Evolutionary conservation across 106 monocot species (phyloP), one percentile per base, ranked within the genome.

Genomic region (Ottelia alismoides): DNA sequence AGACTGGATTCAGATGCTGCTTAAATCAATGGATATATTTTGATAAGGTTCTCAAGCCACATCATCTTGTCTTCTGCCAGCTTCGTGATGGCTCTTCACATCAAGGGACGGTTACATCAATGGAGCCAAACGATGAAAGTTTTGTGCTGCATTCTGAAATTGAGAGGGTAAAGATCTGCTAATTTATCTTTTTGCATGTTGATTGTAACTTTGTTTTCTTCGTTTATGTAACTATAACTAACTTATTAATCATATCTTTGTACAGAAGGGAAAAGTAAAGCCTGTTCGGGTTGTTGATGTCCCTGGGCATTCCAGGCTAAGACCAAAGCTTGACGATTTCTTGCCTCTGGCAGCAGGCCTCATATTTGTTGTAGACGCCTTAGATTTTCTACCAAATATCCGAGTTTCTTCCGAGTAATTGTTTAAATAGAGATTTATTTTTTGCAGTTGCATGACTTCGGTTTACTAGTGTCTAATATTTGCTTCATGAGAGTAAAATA

Each of bases 31-130:
- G n/a, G n/a, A n/a, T n/a, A n/a, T n/a, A n/a, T n/a, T n/a, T n/a
- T n/a, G n/a, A n/a, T n/a, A n/a, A n/a, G n/a, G n/a, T n/a, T n/a
- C n/a, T n/a, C n/a, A n/a, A n/a, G n/a, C n/a, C n/a, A n/a, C n/a
- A n/a, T n/a, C n/a, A n/a, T 43, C 40, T 16, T 43, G 40, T 30
- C 18, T 2, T 64, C 11, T 76, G 25, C 22, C 65, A 98, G 96
- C 96, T 98, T 64, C 85, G 89, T 61, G 96, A 89, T 85, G 96
- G 96, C 16, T 85, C 96, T 16, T 32, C 85, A 23, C 84, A 85
- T 64, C 89, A 82, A 67, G 89, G 96, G 28, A 82, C 96, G 54
- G 96, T 98, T 14, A 89, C 89, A 52, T 96, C 96, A 61, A 89
- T 85, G 85, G 96, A 89, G 56, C 85, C 88, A 66, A 96, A 89